These are phyloP conservation scores for Knoxia roxburghii DNA, from an alignment of 257 asterid genomes.

Conservation along the genomic window DNA sequence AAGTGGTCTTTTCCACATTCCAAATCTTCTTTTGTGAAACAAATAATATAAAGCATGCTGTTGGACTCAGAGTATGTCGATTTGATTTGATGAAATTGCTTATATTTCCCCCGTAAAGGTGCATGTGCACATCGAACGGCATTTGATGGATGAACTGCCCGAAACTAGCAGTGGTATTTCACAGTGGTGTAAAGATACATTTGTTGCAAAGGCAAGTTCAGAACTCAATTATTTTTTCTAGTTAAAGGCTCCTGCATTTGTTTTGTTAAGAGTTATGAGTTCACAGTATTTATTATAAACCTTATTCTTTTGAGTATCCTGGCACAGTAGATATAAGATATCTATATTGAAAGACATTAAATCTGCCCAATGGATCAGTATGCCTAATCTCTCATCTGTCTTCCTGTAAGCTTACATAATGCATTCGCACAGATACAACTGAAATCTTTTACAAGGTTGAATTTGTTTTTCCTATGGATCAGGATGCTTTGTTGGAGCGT, in stretches of 20 bases:
- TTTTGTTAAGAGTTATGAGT: background rate
- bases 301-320: background rate
- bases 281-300: background rate
- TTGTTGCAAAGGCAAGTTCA: constrained; percentile 58
- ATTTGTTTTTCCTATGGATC: too few relatives aligned
- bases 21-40: background rate
- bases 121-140: constrained; percentile 70
- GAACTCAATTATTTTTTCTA: background rate
- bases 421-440: background rate
- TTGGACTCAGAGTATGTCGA: background rate
- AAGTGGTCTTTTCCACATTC: background rate
- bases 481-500: constrained; percentile 70
- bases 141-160: constrained; percentile 64
- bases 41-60: background rate
- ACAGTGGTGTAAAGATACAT: constrained; percentile 88
- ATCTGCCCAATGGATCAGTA: background rate
- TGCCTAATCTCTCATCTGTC: background rate
- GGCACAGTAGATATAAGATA: background rate
- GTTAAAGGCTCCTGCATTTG: background rate
- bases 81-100: constrained; percentile 6
- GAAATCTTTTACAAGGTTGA: background rate
- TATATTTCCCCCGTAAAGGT: constrained; percentile 38
- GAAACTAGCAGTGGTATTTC: constrained; percentile 57
- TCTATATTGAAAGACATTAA: background rate
- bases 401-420: background rate